Evolutionary conservation across 768 basidiomycete genomes (phyloP).

Genomic region (Suillus sp.): DNA sequence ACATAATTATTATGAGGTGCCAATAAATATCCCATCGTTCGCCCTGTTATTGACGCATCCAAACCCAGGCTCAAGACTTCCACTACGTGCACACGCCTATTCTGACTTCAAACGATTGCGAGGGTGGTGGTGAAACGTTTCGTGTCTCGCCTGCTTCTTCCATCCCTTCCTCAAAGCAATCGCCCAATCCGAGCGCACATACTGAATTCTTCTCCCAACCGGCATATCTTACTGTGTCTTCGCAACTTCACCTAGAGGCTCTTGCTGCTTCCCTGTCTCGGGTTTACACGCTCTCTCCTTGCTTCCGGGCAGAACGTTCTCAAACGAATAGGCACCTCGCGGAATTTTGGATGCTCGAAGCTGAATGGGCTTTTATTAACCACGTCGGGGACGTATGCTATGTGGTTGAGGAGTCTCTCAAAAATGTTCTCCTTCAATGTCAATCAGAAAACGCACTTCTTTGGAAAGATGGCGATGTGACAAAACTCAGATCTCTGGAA

Average conservation of each 20-base stretch:
- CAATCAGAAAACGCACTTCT: slow-evolving; percentile 34
- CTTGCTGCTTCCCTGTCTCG: slow-evolving; percentile 76
- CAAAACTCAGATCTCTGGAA: slow-evolving; percentile 37
- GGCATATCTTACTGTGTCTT: slow-evolving; percentile 90
- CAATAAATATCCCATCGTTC: slow-evolving; percentile 5
- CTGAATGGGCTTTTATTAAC: slow-evolving; percentile 74
- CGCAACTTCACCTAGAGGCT: slow-evolving; percentile 94
- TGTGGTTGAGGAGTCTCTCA: slow-evolving; percentile 58
- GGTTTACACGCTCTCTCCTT: slow-evolving; percentile 90
- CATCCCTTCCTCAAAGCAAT: slow-evolving; percentile 17
- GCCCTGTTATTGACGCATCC: slow-evolving; percentile 21
- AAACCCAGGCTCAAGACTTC: slow-evolving; percentile 71
- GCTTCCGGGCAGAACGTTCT: slow-evolving; percentile 91
- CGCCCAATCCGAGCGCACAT: slow-evolving; percentile 20
- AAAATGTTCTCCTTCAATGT: slow-evolving; percentile 35
- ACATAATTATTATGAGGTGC: slow-evolving; percentile 72
- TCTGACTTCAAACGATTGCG: slow-evolving; percentile 89
- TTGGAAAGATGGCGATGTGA: slow-evolving; percentile 43
- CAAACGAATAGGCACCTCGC: slow-evolving; percentile 90
- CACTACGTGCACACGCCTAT: slow-evolving; percentile 81
- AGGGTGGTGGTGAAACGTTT: slow-evolving; percentile 95
- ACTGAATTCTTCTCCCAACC: slow-evolving; percentile 73
- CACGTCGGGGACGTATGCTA: slow-evolving; percentile 52
- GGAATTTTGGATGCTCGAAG: slow-evolving; percentile 99
- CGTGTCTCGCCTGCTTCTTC: slow-evolving; percentile 50